These are phyloP conservation scores for Alternaria sp. DNA, from an alignment of 2,329 filamentous ascomycete species.

Conservation along the genomic window DNA sequence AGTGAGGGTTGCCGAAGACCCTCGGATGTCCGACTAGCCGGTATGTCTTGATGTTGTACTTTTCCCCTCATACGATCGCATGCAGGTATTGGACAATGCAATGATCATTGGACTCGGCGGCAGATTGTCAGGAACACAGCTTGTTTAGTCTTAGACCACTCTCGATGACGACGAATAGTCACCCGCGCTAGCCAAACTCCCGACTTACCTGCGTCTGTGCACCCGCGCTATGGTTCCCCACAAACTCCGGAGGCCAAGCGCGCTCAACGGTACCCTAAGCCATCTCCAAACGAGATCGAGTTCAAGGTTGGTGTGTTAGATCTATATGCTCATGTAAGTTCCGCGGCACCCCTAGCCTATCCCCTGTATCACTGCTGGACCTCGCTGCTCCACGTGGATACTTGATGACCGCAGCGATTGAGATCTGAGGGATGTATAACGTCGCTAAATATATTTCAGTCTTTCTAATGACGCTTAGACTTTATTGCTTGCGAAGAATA, in stretches of 20 bases:
- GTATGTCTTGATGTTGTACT: constrained; percentile 19
- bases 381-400: constrained; percentile 16
- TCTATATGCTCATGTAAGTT: constrained; percentile 9
- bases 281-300: constrained; percentile 4
- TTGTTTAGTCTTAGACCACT: constrained; percentile 22
- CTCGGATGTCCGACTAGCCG: constrained; percentile 30
- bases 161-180: constrained; percentile 21
- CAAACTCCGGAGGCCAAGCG: constrained; percentile 39
- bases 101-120: constrained; percentile 27
- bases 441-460: constrained; percentile 9
- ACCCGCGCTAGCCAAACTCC: constrained; percentile 22
- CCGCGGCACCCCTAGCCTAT: constrained; percentile 10
- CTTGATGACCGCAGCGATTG: constrained; percentile 5
- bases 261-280: constrained; percentile 23
- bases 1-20: constrained; percentile 30
- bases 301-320: constrained; percentile 25
- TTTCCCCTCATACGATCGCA: constrained; percentile 6
- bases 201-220: constrained; percentile 12
- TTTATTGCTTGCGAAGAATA: neutral
- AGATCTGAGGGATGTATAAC: constrained; percentile 15
- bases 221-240: constrained; percentile 45
- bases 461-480: constrained; percentile 27
- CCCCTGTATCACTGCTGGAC: neutral
- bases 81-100: constrained; percentile 11
- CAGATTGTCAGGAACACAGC: constrained; percentile 22